A percentile compares a stretch with the other conserved stretches of the same genome.
Evolutionary conservation across 2,329 filamentous ascomycete genomes (phyloP).

Genomic region (Corniculantispora saksenae): DNA sequence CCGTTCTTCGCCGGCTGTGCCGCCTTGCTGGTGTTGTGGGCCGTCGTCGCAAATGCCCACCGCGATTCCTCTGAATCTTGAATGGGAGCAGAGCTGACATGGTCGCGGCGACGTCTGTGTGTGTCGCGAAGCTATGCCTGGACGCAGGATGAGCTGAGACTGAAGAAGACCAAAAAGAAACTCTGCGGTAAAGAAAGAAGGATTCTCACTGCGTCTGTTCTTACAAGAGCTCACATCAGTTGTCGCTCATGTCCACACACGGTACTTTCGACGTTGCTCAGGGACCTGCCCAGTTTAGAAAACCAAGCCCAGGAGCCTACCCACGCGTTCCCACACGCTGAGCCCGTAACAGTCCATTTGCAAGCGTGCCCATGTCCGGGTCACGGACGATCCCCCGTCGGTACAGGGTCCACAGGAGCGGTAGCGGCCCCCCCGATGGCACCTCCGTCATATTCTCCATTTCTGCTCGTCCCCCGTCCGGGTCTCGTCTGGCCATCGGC

Average conservation of each 20-base stretch:
- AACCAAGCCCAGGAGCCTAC: neutral
- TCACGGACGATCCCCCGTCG: slow-evolving; percentile 19
- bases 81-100: neutral
- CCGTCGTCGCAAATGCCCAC: neutral
- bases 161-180: neutral
- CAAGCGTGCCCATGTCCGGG: slow-evolving; percentile 8
- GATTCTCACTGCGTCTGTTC: neutral
- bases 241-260: too few relatives aligned
- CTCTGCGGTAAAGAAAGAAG: neutral
- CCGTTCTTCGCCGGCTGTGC: neutral
- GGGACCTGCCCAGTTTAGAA: slow-evolving; percentile 17
- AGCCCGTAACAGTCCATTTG: neutral
- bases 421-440: slow-evolving; percentile 16
- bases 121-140: neutral
- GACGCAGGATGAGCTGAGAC: neutral
- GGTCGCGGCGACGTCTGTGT: neutral
- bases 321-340: slow-evolving; percentile 2
- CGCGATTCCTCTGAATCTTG: neutral
- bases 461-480: slow-evolving; percentile 8
- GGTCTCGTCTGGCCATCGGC: slow-evolving; percentile 15
- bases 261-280: neutral
- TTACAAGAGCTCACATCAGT: too few relatives aligned
- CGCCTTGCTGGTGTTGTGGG: neutral
- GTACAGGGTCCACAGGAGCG: slow-evolving; percentile 14
- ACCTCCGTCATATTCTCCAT: slow-evolving; percentile 13